Evolutionary conservation across 1,284 basidiomycete genomes (phyloP).

Genomic region (Heterobasidion irregulare): DNA sequence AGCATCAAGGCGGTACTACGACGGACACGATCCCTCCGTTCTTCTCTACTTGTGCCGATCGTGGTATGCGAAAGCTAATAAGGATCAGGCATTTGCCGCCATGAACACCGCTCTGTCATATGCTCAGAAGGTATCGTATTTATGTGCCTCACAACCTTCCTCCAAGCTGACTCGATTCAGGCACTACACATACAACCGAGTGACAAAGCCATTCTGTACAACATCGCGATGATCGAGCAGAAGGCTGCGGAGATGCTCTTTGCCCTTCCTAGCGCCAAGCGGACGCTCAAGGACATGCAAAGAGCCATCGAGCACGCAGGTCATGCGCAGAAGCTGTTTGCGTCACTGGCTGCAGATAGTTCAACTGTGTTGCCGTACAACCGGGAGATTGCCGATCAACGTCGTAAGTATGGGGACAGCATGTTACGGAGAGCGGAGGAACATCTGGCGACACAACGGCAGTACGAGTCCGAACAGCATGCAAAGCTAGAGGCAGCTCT

Average conservation of each 20-base stretch:
- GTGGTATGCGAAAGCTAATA: slow-evolving; percentile 88
- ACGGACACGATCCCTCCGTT: slow-evolving; percentile 61
- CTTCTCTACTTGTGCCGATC: slow-evolving; percentile 81
- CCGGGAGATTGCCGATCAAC: slow-evolving; percentile 80
- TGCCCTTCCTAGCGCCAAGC: slow-evolving; percentile 61
- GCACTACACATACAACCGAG: slow-evolving; percentile 75
- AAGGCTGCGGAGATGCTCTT: slow-evolving; percentile 88
- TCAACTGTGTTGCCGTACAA: slow-evolving; percentile 73
- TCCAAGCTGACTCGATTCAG: slow-evolving; percentile 28
- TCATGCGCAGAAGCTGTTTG: slow-evolving; percentile 88
- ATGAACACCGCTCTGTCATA: slow-evolving; percentile 78
- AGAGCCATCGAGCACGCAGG: slow-evolving; percentile 74
- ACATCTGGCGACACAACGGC: slow-evolving; percentile 64
- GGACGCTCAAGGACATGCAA: slow-evolving; percentile 74
- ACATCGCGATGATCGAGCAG: slow-evolving; percentile 95
- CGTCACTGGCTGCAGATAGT: slow-evolving; percentile 68
- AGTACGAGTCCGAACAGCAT: slow-evolving; percentile 67
- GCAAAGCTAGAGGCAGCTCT: slow-evolving; percentile 71
- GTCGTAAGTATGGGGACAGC: slow-evolving; percentile 80
- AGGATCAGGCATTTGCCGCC: slow-evolving; percentile 72
- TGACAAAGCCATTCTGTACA: slow-evolving; percentile 87
- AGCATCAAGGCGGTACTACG: slow-evolving; percentile 68
- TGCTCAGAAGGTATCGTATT: slow-evolving; percentile 54
- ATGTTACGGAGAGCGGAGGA: slow-evolving; percentile 77
- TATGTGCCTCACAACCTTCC: slow-evolving; percentile 12